These are phyloP conservation scores for Stemphylium vesicarium DNA, from an alignment of 2,329 filamentous ascomycete genomes.

Conservation along the genomic window DNA sequence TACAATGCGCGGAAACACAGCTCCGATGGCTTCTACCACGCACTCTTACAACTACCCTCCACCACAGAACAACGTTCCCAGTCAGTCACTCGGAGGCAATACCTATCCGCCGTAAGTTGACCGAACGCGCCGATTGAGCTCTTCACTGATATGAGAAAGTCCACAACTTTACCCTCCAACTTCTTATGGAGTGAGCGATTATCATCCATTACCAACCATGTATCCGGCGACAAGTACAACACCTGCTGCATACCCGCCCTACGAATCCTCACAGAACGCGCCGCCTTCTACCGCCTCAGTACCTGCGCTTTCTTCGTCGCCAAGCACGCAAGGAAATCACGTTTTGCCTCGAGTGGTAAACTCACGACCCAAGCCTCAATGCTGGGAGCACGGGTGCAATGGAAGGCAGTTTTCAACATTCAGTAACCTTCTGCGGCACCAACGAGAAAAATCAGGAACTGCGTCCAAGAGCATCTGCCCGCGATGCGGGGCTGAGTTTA, in stretches of 20 bases:
- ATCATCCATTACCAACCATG: conserved; percentile 45
- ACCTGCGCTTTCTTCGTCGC: conserved; percentile 37
- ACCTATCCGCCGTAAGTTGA: conserved; percentile 43
- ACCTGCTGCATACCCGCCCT: conserved; percentile 40
- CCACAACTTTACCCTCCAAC: conserved; percentile 42
- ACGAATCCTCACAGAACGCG: conserved; percentile 36
- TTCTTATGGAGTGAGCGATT: conserved; percentile 43
- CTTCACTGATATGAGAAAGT: conserved; percentile 27
- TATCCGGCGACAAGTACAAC: conserved; percentile 45
- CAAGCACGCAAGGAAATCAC: conserved; percentile 31
- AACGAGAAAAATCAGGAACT: conserved; percentile 92
- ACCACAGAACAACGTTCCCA: conserved; percentile 38
- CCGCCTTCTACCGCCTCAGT: conserved; percentile 25
- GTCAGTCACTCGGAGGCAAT: conserved; percentile 37
- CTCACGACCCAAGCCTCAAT: conserved; percentile 88
- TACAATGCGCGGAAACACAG: conserved; percentile 37
- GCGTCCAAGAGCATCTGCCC: conserved; percentile 88
- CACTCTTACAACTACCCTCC: conserved; percentile 44
- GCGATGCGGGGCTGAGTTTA: conserved; percentile 92
- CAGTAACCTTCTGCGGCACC: conserved; percentile 90
- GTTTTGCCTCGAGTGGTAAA: conserved; percentile 67
- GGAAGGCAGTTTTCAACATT: conserved; percentile 95
- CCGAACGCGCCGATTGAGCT: not conserved
- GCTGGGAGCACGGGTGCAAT: conserved; percentile 97
- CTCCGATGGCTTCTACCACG: conserved; percentile 33